Evolutionary conservation across 306 rosid genomes (phyloP).

Genomic region (Hylodesmum podocarpum): DNA sequence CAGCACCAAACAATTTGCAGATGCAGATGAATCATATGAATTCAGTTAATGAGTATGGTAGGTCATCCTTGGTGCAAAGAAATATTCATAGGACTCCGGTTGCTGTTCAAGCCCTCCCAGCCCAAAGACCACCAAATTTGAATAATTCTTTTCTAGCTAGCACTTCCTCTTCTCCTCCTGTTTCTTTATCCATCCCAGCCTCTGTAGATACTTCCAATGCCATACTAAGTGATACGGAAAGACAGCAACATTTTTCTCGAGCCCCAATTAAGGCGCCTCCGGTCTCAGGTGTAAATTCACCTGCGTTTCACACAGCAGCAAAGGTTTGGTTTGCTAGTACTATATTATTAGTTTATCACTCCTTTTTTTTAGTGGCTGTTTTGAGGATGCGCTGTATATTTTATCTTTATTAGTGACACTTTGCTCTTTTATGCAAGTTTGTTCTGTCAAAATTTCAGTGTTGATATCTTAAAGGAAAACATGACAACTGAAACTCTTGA

Average conservation of each 20-base stretch:
- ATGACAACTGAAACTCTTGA: not conserved
- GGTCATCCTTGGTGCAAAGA: conserved; percentile 35
- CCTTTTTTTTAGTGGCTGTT: not conserved
- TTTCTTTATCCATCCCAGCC: conserved; percentile 38
- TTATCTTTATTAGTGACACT: not conserved
- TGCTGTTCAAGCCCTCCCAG: conserved; percentile 91
- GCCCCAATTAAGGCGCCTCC: conserved; percentile 48
- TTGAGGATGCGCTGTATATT: conserved; percentile 2
- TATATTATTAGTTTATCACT: conserved; percentile 16
- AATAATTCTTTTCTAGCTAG: conserved; percentile 35
- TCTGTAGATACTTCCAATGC: conserved; percentile 33
- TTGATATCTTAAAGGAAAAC: conserved; percentile 1
- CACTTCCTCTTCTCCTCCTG: conserved; percentile 52
- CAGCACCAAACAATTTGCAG: conserved; percentile 42
- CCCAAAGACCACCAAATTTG: conserved; percentile 45
- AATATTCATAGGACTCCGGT: conserved; percentile 50
- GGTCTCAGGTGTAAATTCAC: conserved; percentile 44
- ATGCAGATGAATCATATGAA: conserved; percentile 35
- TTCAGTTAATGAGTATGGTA: conserved; percentile 56
- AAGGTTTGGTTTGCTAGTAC: conserved; percentile 50
- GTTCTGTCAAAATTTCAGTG: not conserved
- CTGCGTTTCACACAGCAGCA: conserved; percentile 37
- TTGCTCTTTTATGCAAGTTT: not conserved
- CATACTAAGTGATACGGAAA: conserved; percentile 55
- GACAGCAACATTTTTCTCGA: conserved; percentile 59